Base-by-base conservation (phyloP, 441 rosid genomes). In the California macrophylla region DNA sequence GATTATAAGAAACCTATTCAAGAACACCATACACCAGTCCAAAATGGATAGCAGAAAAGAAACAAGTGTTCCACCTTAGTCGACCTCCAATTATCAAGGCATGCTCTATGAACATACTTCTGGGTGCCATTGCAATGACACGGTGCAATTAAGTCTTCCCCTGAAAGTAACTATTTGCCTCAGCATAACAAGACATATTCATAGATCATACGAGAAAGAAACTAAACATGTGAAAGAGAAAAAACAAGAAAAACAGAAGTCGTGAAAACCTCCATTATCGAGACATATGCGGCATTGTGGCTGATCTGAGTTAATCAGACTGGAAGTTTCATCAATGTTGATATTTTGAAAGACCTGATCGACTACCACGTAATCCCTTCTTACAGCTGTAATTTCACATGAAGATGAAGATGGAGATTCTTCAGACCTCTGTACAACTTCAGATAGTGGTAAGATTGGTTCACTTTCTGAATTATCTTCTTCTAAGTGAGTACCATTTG, bases 101-200 rank as follows among this genome's bases (percentile, higher is more conserved):
- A 95, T 40, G 89, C 88, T 75, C 98, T 90, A 74, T 95, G 99
- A 54, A 92, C 99, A 78, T 89, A 87, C 80, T 90, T 95, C 72
- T 95, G 98, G 78, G 99, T 95, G 75, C 99, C 99, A 80, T 83
- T 92, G 85, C 99, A 95, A 79, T 90, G 90, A 74, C 99, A 95
- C 3, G 99, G 99, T 38, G 95, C 89, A 74, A 95, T 95, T 83
- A 95, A 74, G 85, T 92, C 96, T 58, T 89, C 95, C 36, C 99
- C 99, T 95, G 78, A 72, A 71, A 74, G 72, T 29, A 72, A 69
- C 47, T 18, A 61, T 30, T 63, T 23, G 73, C 32, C 70, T 69
- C 38, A 72, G 71, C 61, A 28, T 67, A 69, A 65, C 66, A 52
- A 72, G 16, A 67, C 21, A 5, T 4, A 13, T 25, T 60, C 29